Conservation (phyloP, 2,329 filamentous ascomycete species). For the Fonsecaea pedrosoi region DNA sequence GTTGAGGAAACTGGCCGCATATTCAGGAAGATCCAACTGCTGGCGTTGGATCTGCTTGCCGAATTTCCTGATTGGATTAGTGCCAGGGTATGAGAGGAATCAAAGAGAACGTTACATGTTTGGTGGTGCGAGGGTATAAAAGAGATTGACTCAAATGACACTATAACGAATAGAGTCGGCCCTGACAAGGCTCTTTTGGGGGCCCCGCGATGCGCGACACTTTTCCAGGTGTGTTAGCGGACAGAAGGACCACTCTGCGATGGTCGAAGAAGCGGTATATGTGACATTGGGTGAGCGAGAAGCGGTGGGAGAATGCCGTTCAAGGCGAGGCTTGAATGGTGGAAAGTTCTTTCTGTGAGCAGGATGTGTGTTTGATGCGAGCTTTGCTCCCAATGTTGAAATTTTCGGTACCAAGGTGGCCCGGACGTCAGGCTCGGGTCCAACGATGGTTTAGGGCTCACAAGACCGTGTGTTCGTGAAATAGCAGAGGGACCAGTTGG, state of each 20-base stretch:
- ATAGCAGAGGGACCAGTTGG: constrained; percentile 12
- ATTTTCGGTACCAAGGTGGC: constrained; percentile 29
- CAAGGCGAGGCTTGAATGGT: constrained; percentile 11
- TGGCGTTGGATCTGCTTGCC: constrained; percentile 99
- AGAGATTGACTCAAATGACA: constrained; percentile 9
- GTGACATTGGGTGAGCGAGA: constrained; percentile 24
- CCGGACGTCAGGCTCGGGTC: constrained; percentile 6
- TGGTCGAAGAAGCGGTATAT: constrained; percentile 16
- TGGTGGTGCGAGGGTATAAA: constrained; percentile 13
- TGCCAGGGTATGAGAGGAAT: constrained; percentile 15
- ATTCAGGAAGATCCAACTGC: constrained; percentile 98
- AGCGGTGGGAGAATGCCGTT: constrained; percentile 23
- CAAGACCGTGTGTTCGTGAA: constrained; percentile 13
- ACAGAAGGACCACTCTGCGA: constrained; percentile 16
- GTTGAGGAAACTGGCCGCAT: constrained; percentile 98
- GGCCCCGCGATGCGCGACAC: not conserved
- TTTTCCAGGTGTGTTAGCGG: constrained; percentile 20
- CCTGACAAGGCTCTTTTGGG: constrained; percentile 19
- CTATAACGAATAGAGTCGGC: constrained; percentile 13
- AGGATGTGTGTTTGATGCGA: constrained; percentile 24
- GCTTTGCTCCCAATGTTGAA: constrained; percentile 26
- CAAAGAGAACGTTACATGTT: constrained; percentile 37
- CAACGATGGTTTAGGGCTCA: constrained; percentile 15
- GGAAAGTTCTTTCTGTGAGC: constrained; percentile 3
- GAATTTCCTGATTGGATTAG: constrained; percentile 79